Base-by-base conservation (phyloP, 169 alveolate genomes). In the Babesia ovis region DNA sequence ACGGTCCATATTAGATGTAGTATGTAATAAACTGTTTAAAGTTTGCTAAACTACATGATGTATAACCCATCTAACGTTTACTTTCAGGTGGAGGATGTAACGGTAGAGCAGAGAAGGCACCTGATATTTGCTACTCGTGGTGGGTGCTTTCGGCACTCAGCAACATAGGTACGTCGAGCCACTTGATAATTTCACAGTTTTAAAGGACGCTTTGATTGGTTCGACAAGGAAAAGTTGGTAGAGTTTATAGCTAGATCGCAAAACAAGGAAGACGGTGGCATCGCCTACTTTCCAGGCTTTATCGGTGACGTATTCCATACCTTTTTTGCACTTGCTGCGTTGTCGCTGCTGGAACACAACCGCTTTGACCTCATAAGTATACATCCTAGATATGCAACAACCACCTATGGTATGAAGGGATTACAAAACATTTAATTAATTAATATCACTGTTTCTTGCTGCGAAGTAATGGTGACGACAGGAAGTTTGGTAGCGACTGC, bases 81-180 rank as follows among this genome's bases (percentile, higher is more conserved):
- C n/a, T 23, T 59, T 22, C 50, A 57, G 67, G 67, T 57, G 98
- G 99, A 25, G 99, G 99, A 35, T 95, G 95, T 66, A 96, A 96
- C 87, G 99, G 98, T 29, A 91, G 99, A 60, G 98, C 98, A 29
- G 98, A 96, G 83, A 96, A 96, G 89, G 85, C 95, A 39, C 97
- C 99, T 6, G 99, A 96, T 77, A 97, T 96, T 9, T 96, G 99
- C 71, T 96, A 96, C 83, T 94, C 98, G 29, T 96, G 99, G 99
- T 96, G 99, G 99, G 95, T 95, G 37, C 90, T 92, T 39, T 90
- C 97, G 25, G 83, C 96, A 39, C 86, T 94, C 60, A 82, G 82
- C 83, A 87, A 91, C 93, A 88, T 95, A 31, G 91, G 85, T 68
- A 58, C 25, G 29, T 29, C 32, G 32, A 1, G 6, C 41, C 0